Conservation (phyloP, 1,284 basidiomycete genomes). For the Flammula alnicola region DNA sequence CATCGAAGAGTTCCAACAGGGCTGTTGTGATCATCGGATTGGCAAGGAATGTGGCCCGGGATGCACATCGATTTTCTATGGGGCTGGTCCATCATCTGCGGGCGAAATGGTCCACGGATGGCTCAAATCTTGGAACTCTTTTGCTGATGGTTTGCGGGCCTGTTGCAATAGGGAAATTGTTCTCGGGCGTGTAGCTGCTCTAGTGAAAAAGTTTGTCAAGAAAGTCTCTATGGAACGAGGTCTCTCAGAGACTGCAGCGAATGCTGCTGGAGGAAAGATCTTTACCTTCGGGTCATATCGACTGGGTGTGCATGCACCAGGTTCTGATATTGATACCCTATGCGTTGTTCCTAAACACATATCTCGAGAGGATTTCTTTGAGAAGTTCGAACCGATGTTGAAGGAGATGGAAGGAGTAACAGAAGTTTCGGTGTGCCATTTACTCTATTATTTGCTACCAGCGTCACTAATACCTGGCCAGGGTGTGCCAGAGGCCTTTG, state of each 20-base stretch:
- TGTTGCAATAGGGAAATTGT: constrained; percentile 79
- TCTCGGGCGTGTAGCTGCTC: constrained; percentile 85
- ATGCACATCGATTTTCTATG: constrained; percentile 1
- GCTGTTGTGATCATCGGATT: constrained; percentile 3
- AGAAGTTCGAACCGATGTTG: constrained; percentile 90
- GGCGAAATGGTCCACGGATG: not conserved
- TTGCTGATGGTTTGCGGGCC: constrained; percentile 15
- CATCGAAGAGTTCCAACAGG: not conserved
- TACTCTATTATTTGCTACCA: constrained; percentile 3
- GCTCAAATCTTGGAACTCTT: not conserved
- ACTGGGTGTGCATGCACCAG: constrained; percentile 95
- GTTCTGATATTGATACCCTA: constrained; percentile 98
- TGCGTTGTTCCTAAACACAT: constrained; percentile 98
- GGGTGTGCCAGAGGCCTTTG: constrained; percentile 96
- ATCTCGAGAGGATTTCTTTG: constrained; percentile 95
- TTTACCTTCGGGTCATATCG: constrained; percentile 98
- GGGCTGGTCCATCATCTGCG: not conserved
- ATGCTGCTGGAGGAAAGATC: constrained; percentile 93
- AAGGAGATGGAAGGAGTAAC: constrained; percentile 84
- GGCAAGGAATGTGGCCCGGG: not conserved
- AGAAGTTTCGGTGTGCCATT: constrained; percentile 82
- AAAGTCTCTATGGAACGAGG: constrained; percentile 81
- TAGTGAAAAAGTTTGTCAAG: constrained; percentile 95
- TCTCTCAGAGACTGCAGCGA: constrained; percentile 86
- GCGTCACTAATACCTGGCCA: constrained; percentile 37